Percentiles rank a stretch among this genome's conserved stretches.
These are phyloP conservation scores for Daldinia grandis DNA, from an alignment of 495 filamentous ascomycete genomes.

Conservation along the genomic window DNA sequence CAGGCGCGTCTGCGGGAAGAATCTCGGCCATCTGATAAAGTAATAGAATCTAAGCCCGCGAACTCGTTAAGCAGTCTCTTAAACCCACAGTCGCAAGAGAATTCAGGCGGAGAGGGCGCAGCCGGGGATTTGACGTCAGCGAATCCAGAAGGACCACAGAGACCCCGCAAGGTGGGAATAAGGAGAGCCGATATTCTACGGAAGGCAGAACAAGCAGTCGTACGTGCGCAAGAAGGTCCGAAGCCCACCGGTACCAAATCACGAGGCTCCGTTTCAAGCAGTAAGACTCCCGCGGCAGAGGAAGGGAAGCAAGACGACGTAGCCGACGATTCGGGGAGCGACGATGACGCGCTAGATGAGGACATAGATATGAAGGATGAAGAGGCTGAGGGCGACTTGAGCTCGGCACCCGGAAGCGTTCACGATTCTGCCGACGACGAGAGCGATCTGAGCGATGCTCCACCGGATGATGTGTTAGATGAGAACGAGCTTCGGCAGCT, in stretches of 20 bases:
- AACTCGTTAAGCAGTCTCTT: conserved; percentile 44
- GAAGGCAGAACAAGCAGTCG: conserved; percentile 58
- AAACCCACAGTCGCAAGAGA: conserved; percentile 44
- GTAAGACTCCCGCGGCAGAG: conserved; percentile 45
- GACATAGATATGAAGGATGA: conserved; percentile 44
- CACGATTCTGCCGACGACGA: conserved; percentile 84
- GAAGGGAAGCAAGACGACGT: conserved; percentile 46
- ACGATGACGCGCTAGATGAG: conserved; percentile 20
- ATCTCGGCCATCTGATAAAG: conserved; percentile 33
- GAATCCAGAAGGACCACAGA: conserved; percentile 43
- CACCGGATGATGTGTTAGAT: conserved; percentile 58
- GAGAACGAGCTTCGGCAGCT: conserved; percentile 54
- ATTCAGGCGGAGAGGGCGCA: conserved; percentile 41
- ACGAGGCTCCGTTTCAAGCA: conserved; percentile 54
- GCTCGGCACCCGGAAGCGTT: conserved; percentile 64
- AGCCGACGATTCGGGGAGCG: conserved; percentile 36
- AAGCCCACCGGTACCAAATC: conserved; percentile 49
- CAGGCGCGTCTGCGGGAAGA: conserved; percentile 38
- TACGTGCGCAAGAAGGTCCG: conserved; percentile 53
- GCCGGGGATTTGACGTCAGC: conserved; percentile 35
- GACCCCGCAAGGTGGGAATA: conserved; percentile 49
- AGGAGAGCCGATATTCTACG: conserved; percentile 58
- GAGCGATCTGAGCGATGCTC: conserved; percentile 78
- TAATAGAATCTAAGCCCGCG: conserved; percentile 28
- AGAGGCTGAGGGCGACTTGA: conserved; percentile 46